Conservation (phyloP, 2,329 filamentous ascomycete genomes). For the Alternaria sp. region DNA sequence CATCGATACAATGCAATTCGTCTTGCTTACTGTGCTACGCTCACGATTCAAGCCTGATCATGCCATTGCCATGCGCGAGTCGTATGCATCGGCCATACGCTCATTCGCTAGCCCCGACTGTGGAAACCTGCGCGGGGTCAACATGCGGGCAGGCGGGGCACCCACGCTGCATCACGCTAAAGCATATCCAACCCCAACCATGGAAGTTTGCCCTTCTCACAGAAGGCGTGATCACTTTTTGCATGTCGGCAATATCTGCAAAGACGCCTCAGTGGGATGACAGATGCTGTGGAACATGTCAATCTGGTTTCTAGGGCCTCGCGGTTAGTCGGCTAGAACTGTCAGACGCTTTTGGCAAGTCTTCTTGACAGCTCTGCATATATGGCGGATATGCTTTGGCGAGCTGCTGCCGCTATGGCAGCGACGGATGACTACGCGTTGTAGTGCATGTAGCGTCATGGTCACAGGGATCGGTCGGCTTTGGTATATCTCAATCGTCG, state of each 20-base stretch:
- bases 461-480: constrained; percentile 24
- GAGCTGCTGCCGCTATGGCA: constrained; percentile 22
- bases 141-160: constrained; percentile 22
- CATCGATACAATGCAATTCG: not conserved
- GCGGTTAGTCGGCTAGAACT: not conserved
- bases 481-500: constrained; percentile 23
- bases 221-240: not conserved
- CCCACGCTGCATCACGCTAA: constrained; percentile 22
- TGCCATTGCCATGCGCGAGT: not conserved
- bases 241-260: not conserved
- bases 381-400: constrained; percentile 35
- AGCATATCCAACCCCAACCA: constrained; percentile 9
- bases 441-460: constrained; percentile 17
- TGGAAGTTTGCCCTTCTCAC: not conserved
- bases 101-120: constrained; percentile 2
- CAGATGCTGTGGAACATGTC: not conserved
- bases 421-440: constrained; percentile 10
- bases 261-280: not conserved
- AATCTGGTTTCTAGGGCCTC: not conserved
- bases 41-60: constrained; percentile 3
- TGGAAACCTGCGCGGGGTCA: constrained; percentile 13
- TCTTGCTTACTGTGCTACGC: not conserved
- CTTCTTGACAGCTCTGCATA: constrained; percentile 31
- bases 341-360: not conserved
- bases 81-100: not conserved